Evolutionary conservation across 768 basidiomycete genomes (phyloP).

Genomic region (Cyclocybe cylindracea): DNA sequence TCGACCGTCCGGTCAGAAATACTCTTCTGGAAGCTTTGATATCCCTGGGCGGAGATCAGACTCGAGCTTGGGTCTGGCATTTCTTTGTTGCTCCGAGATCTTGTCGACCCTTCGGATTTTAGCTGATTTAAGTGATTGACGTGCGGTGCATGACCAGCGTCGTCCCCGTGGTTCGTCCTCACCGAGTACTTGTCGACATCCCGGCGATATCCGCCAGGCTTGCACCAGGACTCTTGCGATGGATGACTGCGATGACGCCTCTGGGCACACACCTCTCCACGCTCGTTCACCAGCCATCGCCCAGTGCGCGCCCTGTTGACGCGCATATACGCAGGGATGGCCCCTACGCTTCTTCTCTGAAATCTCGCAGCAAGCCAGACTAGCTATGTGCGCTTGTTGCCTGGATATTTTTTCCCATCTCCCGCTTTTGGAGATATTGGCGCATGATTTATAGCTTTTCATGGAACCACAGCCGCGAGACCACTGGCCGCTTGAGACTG

Average conservation of each 20-base stretch:
- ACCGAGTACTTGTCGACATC: slow-evolving; percentile 13
- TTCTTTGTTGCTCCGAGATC: background rate
- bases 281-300: background rate
- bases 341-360: background rate
- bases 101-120: background rate
- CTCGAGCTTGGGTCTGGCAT: background rate
- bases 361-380: background rate
- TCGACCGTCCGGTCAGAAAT: too few species aligned
- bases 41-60: background rate
- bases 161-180: slow-evolving; percentile 14
- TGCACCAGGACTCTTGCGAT: slow-evolving; percentile 61
- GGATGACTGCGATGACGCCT: slow-evolving; percentile 75
- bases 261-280: slow-evolving; percentile 13
- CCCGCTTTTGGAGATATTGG: too few species aligned
- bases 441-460: too few species aligned
- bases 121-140: background rate
- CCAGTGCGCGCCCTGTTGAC: too few species aligned
- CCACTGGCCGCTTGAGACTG: too few species aligned
- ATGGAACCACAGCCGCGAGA: too few species aligned
- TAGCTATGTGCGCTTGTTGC: background rate
- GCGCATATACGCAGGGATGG: background rate
- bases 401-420: too few species aligned
- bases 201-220: slow-evolving; percentile 3
- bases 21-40: background rate
- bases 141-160: slow-evolving; percentile 7